A percentile compares a stretch with the other conserved stretches of the same genome.
Conservation (phyloP, 345 rosid genomes). For the Euphorbia lathyris region DNA sequence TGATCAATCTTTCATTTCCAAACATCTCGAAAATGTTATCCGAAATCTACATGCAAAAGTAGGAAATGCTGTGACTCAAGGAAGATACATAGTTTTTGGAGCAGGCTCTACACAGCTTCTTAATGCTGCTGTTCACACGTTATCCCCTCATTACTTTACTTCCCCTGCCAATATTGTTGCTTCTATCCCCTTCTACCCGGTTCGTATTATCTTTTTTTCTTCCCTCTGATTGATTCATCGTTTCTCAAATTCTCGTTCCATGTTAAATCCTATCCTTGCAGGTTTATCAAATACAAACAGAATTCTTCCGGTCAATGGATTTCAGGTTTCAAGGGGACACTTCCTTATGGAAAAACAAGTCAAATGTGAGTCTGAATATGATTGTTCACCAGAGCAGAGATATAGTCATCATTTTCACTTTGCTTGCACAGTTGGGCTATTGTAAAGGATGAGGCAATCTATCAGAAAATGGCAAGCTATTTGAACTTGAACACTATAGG, state of each 20-base stretch:
- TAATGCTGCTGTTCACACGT: constrained; percentile 58
- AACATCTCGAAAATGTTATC: constrained; percentile 45
- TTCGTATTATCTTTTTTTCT: constrained; percentile 16
- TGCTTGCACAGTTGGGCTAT: constrained; percentile 53
- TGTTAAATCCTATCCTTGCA: constrained; percentile 5
- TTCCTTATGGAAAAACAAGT: constrained; percentile 29
- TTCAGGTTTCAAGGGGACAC: constrained; percentile 54
- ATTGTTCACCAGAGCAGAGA: constrained; percentile 75
- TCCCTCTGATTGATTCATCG: background rate
- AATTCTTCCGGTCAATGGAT: constrained; percentile 34
- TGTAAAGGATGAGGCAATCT: constrained; percentile 51
- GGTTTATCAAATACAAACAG: constrained; percentile 44
- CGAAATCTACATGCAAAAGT: constrained; percentile 44
- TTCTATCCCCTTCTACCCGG: constrained; percentile 57
- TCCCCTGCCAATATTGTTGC: constrained; percentile 45
- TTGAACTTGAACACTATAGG: constrained; percentile 38
- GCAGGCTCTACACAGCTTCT: constrained; percentile 66
- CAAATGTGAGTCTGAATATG: constrained; percentile 23
- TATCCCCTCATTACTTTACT: constrained; percentile 41
- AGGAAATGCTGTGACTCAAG: constrained; percentile 54
- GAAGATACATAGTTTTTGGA: constrained; percentile 52
- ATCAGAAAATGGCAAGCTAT: constrained; percentile 32
- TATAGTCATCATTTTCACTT: background rate
- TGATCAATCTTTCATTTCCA: constrained; percentile 22
- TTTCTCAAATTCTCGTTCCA: background rate